These are phyloP conservation scores for Tripterygium wilfordii DNA, from an alignment of 177 flowering plant species.

Conservation along the genomic window DNA sequence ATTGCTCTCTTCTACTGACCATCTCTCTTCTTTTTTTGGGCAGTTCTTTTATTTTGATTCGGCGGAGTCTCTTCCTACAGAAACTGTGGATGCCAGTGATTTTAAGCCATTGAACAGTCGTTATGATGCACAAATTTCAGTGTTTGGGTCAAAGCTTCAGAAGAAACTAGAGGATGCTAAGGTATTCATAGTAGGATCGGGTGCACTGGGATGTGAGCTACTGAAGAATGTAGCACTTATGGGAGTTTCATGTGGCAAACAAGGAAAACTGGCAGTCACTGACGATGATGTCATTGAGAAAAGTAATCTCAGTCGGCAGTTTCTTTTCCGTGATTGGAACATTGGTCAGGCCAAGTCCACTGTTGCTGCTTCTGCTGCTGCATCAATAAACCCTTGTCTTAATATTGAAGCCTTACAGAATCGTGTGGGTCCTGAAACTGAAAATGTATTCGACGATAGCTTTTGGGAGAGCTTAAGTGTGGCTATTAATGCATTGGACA, in stretches of 20 bases:
- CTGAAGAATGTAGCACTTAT: constrained; percentile 81
- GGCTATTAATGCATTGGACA: constrained; percentile 81
- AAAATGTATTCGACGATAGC: constrained; percentile 75
- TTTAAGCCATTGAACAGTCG: constrained; percentile 67
- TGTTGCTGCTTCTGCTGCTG: constrained; percentile 84
- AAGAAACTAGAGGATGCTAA: constrained; percentile 73
- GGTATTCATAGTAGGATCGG: constrained; percentile 82
- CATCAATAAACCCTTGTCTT: constrained; percentile 53
- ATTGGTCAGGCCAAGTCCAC: constrained; percentile 97
- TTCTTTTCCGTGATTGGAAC: constrained; percentile 94
- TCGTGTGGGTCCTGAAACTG: constrained; percentile 80
- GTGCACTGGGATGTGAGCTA: constrained; percentile 92
- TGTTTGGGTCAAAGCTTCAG: constrained; percentile 81
- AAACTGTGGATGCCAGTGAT: constrained; percentile 55
- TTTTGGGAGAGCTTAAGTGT: constrained; percentile 83
- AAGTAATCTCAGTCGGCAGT: constrained; percentile 92
- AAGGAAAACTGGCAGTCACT: constrained; percentile 75
- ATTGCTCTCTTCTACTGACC: too few relatives aligned
- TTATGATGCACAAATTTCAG: constrained; percentile 93
- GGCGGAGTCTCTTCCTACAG: constrained; percentile 83
- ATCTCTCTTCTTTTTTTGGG: background rate
- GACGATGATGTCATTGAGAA: constrained; percentile 97
- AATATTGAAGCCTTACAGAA: constrained; percentile 83
- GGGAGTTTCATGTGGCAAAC: constrained; percentile 68
- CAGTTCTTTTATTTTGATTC: constrained; percentile 98